Base-by-base conservation (phyloP, 495 filamentous ascomycete species). In the Penicillium chermesinum region DNA sequence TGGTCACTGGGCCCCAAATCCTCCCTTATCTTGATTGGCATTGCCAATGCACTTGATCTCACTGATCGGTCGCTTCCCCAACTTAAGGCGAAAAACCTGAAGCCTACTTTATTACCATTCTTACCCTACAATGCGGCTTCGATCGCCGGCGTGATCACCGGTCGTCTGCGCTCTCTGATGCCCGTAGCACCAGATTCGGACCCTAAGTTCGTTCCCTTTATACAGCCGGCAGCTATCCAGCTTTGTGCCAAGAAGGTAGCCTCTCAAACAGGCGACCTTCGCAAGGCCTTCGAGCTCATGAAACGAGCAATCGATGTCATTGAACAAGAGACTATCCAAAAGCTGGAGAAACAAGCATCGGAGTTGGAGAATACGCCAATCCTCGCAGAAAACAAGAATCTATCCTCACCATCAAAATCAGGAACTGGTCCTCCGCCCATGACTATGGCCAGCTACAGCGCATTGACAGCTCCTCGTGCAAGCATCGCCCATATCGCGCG, bases 1-100 rank as follows among this genome's bases (percentile, higher is more conserved):
- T 96, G 89, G 89, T 91, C 94, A 12, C 71, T 97, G 49, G 78
- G 85, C 16, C 77, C 74, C 44, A 79, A 79, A 4, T 96, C 91
- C 2, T 81, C 80, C 8, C 80, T 99, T 2, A 69, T 91, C 17
- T 68, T 97, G 18, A 78, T 99, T 33, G 93, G 93, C 33, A 96
- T 99, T 58, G 94, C 93, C 41, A 99, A 99, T 57, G 94, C 93
- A 1, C 76, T 99, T 44, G 93, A 99, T 59, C 70, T 99, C 34
- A 96, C 94, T 0, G 91, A 96, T 59, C 87, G 94, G 15, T 95
- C 96, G 50, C 80, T 99, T 14, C 93, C 94, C 27, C 86, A 93
- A 9, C 76, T 99, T 17, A 97, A 96, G 69, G 85, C 89, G 2
- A 86, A 89, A 41, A 91, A 91, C 51, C 70, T 97, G 44, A 93